Percentiles rank a stretch among this genome's conserved stretches.
Conservation (phyloP, 2,329 filamentous ascomycete species). For the Gaeumannomyces tritici region DNA sequence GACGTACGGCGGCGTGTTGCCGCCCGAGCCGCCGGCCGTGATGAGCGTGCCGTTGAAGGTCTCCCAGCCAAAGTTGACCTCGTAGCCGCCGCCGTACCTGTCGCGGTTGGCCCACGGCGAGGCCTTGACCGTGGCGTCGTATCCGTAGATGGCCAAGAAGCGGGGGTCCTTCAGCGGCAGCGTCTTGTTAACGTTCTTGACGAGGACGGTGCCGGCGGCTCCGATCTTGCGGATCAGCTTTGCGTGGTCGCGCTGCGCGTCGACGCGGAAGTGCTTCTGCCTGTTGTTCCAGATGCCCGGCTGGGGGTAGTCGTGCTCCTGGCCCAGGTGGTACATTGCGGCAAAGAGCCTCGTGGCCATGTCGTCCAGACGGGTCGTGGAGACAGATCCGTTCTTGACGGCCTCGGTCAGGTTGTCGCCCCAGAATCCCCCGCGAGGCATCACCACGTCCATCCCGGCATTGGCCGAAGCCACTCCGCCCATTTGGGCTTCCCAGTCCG, state of each 20-base stretch:
- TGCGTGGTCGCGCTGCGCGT: constrained; percentile 42
- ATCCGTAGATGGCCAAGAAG: constrained; percentile 49
- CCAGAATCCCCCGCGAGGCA: constrained; percentile 47
- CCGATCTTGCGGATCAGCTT: constrained; percentile 40
- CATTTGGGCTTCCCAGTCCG: constrained; percentile 62
- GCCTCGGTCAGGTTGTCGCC: constrained; percentile 63
- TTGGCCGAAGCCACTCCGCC: constrained; percentile 43
- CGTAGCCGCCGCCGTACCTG: constrained; percentile 19
- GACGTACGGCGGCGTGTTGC: constrained; percentile 36
- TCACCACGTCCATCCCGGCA: constrained; percentile 60
- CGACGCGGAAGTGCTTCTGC: constrained; percentile 54
- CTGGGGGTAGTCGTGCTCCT: constrained; percentile 14
- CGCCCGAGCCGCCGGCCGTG: constrained; percentile 40
- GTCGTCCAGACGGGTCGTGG: constrained; percentile 62
- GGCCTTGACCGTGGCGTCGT: constrained; percentile 46
- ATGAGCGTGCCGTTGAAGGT: constrained; percentile 42
- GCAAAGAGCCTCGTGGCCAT: constrained; percentile 61
- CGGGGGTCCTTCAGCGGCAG: constrained; percentile 35
- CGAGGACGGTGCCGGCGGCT: constrained; percentile 45
- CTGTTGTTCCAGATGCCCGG: constrained; percentile 36
- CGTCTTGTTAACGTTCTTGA: constrained; percentile 54
- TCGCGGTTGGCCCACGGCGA: constrained; percentile 38
- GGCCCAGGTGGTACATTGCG: constrained; percentile 26
- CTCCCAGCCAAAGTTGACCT: constrained; percentile 40
- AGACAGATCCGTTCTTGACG: constrained; percentile 67